Percentiles rank a stretch among this genome's conserved stretches.
Conservation (phyloP, 2,329 filamentous ascomycete genomes). For the Colletotrichum limetticola region DNA sequence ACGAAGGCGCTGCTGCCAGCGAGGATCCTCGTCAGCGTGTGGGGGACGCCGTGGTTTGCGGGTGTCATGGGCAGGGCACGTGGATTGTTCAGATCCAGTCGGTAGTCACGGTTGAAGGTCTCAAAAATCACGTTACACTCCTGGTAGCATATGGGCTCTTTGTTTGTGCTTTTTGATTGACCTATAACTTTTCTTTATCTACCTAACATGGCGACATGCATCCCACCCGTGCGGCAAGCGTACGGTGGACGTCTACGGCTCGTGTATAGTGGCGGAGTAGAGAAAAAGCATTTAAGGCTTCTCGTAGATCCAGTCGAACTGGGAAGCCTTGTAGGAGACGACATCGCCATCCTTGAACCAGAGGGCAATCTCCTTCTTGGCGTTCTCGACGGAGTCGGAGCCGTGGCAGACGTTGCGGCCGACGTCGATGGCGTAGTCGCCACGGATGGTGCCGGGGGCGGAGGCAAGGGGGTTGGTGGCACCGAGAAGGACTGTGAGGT, state of each 20-base stretch:
- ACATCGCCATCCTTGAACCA: constrained; percentile 96
- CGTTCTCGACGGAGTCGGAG: constrained; percentile 97
- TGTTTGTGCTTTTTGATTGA: constrained; percentile 31
- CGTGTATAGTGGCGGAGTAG: constrained; percentile 14
- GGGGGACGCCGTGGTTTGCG: constrained; percentile 94
- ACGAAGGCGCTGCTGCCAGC: constrained; percentile 87
- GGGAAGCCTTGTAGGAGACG: constrained; percentile 83
- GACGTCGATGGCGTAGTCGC: constrained; percentile 82
- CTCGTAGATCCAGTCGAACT: constrained; percentile 98
- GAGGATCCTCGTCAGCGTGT: constrained; percentile 81
- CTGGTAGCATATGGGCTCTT: constrained; percentile 13
- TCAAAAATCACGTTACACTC: neutral
- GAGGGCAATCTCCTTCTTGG: constrained; percentile 99
- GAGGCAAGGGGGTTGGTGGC: constrained; percentile 98
- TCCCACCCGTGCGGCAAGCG: neutral
- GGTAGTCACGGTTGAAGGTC: constrained; percentile 27
- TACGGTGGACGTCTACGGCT: neutral
- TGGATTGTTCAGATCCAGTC: constrained; percentile 43
- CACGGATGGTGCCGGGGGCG: constrained; percentile 97
- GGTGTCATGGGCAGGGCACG: constrained; percentile 63
- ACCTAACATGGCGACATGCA: constrained; percentile 22
- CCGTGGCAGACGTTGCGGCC: constrained; percentile 99
- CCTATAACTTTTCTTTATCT: constrained; percentile 30
- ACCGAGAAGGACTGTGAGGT: constrained; percentile 80
- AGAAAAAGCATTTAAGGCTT: constrained; percentile 64